Evolutionary conservation across 2,329 filamentous ascomycete species (phyloP), one percentile per base, ranked within the genome.

Genomic region (Zymoseptoria tritici): DNA sequence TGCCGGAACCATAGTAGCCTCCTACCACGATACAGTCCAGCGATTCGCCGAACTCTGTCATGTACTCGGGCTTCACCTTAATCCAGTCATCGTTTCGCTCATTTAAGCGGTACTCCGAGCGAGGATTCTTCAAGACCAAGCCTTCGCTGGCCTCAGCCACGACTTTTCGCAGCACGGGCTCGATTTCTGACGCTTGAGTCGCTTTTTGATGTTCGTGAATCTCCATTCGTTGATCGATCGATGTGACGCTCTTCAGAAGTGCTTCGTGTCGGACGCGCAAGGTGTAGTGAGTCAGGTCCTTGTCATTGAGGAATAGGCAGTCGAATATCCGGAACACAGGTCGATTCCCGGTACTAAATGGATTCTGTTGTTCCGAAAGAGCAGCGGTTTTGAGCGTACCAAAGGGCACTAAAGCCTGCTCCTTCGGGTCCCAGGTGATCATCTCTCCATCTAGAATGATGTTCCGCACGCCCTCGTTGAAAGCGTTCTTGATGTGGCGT

Each of bases 41-140:
- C 0, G 88, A 90, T 75, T 97, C 93, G 62, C 94, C 94, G 72
- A 94, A 96, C 63, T 96, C 93, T 2, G 87, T 87, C 92, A 97
- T 97, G 74, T 99, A 99, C 65, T 99, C 94, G 1, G 94, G 94
- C 70, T 99, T 99, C 8, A 99, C 92, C 73, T 99, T 99, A 76
- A 97, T 88, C 94, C 94, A 99, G 74, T 96, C 90, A 67, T 96
- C 90, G 68, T 95, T 94, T 54, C 94, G 88, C 66, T 90, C 89
- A 70, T 96, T 96, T 9, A 97, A 81, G 6, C 85, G 83, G 72
- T 99, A 99, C 69, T 85, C 82, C 0, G 92, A 96, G 4, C 88
- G 82, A 7, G 94, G 94, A 64, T 96, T 97, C 78, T 99, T 99
- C 56, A 97, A 77, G 0, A 99, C 91, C 0, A 97, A 80, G 1